Evolutionary conservation across 257 asterid genomes (phyloP), one percentile per base, ranked within the genome.

Genomic region (Vinca minor): DNA sequence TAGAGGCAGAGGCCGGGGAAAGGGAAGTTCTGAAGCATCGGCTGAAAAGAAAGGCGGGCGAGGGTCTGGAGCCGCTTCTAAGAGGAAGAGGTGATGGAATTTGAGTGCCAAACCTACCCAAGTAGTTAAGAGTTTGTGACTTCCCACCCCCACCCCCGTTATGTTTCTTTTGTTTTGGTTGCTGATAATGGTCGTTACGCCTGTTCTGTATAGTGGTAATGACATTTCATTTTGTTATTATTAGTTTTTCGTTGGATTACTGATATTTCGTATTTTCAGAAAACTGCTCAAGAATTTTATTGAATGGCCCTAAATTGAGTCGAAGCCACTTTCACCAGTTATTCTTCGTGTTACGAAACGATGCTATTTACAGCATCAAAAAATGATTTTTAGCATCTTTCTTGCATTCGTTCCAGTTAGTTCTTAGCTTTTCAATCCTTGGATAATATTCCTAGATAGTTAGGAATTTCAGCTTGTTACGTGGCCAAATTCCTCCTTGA

Each of bases 51-150:
- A 55, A 65, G 81, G 86, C 11, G 78, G 78, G 1, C 69, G 76
- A 25, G 85, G 84, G 17, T 71, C 86, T 15, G 85, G 81, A 1
- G 58, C 84, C 45, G 86, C 85, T 52, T 41, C 74, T 31, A 91
- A 87, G 87, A 82, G 95, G 73, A 91, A 86, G 86, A 79, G 91
- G 80, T 91, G 77, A 86, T n/a, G n/a, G 55, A 62, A 4, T 46
- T 36, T 17, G 8, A 54, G 9, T 47, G 15, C 44, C 10, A 8
- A 10, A 34, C 17, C 18, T 32, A 17, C 28, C 26, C n/a, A 12
- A 45, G 59, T 34, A 57, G 21, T 49, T 48, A 58, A 3, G 20
- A 11, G 4, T 67, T 67, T 58, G 0, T 3, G 59, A 44, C 52
- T 31, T 35, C 12, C 39, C 39, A 45, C 28, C 66, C 55, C 42